A percentile compares a stretch with the other conserved stretches of the same genome.
Evolutionary conservation across 2,329 filamentous ascomycete species (phyloP).

Genomic region (Beauveria scarabaeidicola): DNA sequence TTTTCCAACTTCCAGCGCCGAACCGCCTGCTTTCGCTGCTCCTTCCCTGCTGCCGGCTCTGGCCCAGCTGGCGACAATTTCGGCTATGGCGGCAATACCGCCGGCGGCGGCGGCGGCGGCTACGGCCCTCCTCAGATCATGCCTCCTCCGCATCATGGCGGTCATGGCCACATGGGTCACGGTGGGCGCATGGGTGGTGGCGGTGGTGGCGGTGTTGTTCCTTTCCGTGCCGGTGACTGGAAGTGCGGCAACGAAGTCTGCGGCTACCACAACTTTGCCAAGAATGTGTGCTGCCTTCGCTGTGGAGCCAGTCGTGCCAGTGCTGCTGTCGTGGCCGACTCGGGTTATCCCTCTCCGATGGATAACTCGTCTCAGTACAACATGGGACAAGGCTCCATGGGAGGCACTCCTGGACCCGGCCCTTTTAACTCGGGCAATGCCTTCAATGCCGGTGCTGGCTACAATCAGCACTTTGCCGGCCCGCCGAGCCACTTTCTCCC

Average conservation of each 20-base stretch:
- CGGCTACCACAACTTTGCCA: conserved; percentile 98
- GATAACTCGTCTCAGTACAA: conserved; percentile 74
- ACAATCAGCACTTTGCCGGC: conserved; percentile 75
- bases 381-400: conserved; percentile 84
- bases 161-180: conserved; percentile 44
- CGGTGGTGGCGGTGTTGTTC: conserved; percentile 69
- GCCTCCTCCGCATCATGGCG: conserved; percentile 55
- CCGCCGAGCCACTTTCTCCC: conserved; percentile 87
- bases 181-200: conserved; percentile 66
- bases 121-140: conserved; percentile 72
- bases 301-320: conserved; percentile 92
- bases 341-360: conserved; percentile 84
- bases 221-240: conserved; percentile 98
- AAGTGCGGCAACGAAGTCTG: conserved; percentile 97
- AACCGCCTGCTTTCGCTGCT: conserved; percentile 97
- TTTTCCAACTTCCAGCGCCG: conserved; percentile 99
- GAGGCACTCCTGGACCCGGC: conserved; percentile 68
- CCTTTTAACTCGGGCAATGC: conserved; percentile 63
- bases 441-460: conserved; percentile 57
- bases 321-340: conserved; percentile 89
- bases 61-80: conserved; percentile 58
- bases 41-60: conserved; percentile 87
- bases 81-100: conserved; percentile 33
- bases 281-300: conserved; percentile 95
- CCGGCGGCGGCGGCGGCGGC: conserved; percentile 11